phyloP scores from a whole-genome alignment of 2,329 filamentous ascomycete genomes.

The Neofusicoccum sp. region DNA sequence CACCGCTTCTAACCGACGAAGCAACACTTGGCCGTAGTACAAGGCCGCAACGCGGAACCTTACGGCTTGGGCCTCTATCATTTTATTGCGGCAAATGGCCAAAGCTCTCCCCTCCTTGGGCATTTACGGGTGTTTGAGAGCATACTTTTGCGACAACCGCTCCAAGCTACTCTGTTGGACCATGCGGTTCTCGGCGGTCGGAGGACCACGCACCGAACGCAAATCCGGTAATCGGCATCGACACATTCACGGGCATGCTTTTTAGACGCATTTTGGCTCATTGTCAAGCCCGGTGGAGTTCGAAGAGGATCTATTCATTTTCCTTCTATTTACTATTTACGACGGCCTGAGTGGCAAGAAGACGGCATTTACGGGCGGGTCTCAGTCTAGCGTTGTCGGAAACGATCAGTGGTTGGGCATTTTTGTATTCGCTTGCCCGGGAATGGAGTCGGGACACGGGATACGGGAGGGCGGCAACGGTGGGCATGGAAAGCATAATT shows the following conservation, averaged over 20 bases:
- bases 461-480: neutral
- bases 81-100: neutral
- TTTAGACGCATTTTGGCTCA: neutral
- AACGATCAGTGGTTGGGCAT: neutral
- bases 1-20: conserved; percentile 1
- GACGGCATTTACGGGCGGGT: neutral
- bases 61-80: neutral
- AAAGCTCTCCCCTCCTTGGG: neutral
- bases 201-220: neutral
- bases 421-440: neutral
- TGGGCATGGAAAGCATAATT: neutral
- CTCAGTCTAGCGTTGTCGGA: neutral
- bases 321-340: neutral
- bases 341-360: conserved; percentile 1
- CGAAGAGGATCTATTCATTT: neutral
- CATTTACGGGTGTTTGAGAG: neutral
- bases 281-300: neutral
- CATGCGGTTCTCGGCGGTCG: neutral
- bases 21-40: neutral
- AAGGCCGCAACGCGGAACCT: neutral
- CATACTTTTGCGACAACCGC: neutral
- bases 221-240: neutral
- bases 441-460: conserved; percentile 7
- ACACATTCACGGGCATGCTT: neutral
- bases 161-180: neutral